phyloP scores from a whole-genome alignment of 148 eudicot species.

The Rhododendron griersonianum region DNA sequence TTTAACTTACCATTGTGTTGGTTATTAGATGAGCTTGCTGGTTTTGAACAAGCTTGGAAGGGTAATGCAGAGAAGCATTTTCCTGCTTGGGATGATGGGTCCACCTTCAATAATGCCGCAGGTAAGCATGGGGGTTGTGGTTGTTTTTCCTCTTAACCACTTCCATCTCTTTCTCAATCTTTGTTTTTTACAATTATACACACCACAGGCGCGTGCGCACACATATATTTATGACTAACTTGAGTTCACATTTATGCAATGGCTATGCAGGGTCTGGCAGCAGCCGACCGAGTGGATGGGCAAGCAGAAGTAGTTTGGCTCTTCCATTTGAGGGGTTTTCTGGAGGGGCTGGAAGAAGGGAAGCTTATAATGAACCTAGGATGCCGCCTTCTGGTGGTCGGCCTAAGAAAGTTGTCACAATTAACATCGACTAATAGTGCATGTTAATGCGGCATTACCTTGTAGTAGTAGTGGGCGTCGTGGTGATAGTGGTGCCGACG shows the following conservation, averaged over 20 bases:
- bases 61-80: constrained; percentile 43
- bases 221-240: not conserved
- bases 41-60: constrained; percentile 78
- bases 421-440: constrained; percentile 43
- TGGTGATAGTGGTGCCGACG: not conserved
- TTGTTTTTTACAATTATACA: not conserved
- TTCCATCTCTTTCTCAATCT: not conserved
- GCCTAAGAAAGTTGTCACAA: constrained; percentile 49
- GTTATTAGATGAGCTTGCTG: constrained; percentile 57
- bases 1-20: not conserved
- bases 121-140: constrained; percentile 22
- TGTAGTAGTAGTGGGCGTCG: not conserved
- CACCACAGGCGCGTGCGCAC: not conserved
- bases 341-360: not conserved
- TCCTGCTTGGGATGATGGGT: constrained; percentile 34
- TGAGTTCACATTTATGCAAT: not conserved
- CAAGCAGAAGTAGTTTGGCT: constrained; percentile 15
- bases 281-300: constrained; percentile 10
- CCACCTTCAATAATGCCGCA: constrained; percentile 13
- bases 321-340: constrained; percentile 21
- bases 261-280: constrained; percentile 26
- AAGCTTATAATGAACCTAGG: constrained; percentile 9
- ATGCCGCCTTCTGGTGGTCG: constrained; percentile 21
- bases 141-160: not conserved
- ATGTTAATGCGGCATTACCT: not conserved